Evolutionary conservation across 179 eudicot genomes (phyloP).

Genomic region (Beta macrorhiza): DNA sequence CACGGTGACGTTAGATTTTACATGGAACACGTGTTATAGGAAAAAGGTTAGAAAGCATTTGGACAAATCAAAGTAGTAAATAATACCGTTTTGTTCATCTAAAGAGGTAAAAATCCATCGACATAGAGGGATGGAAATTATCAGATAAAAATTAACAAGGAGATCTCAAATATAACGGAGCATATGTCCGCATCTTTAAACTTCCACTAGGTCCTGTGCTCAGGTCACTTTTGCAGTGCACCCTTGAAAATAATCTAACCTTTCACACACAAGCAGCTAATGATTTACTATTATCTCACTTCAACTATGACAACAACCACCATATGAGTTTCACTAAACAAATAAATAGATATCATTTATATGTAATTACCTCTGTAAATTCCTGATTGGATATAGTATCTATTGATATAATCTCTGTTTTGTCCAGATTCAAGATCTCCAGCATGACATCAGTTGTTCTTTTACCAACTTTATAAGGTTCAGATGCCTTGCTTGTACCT

Average conservation of each 20-base stretch:
- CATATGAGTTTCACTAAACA: constrained; percentile 5
- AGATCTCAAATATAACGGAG: neutral
- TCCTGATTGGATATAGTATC: constrained; percentile 96
- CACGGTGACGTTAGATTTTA: too few relatives aligned
- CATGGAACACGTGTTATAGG: too few relatives aligned
- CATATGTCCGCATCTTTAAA: neutral
- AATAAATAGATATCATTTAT: neutral
- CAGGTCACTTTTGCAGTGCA: neutral
- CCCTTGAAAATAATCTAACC: neutral
- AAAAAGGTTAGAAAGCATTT: too few relatives aligned
- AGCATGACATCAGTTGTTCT: constrained; percentile 70
- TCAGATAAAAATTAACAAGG: neutral
- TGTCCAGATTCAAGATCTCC: constrained; percentile 86
- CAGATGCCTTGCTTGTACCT: constrained; percentile 82
- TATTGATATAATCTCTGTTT: constrained; percentile 70
- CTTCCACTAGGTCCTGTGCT: neutral
- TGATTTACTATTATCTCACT: too few relatives aligned
- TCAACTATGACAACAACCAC: neutral
- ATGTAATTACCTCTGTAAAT: constrained; percentile 72
- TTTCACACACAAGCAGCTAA: neutral
- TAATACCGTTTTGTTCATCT: too few relatives aligned
- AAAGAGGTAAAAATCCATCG: neutral
- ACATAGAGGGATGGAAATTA: neutral
- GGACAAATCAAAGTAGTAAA: too few relatives aligned
- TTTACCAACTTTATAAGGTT: constrained; percentile 87